phyloP scores from a whole-genome alignment of 371 early-diverging fungal species.

The Mucor racemosus region DNA sequence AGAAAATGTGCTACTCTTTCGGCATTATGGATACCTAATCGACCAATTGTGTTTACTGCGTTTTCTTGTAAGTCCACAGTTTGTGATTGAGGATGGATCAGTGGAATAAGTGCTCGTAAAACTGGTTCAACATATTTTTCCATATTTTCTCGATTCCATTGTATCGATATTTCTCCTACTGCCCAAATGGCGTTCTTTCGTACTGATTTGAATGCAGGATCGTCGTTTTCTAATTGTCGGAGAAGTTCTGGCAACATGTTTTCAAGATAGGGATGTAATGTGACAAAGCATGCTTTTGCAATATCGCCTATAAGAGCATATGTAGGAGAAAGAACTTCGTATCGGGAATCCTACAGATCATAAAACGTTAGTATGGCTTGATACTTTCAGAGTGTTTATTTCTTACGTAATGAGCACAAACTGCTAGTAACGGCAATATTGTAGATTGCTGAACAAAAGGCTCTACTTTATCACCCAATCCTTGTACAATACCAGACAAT shows the following conservation, averaged over 20 bases:
- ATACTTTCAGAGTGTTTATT: not conserved
- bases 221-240: constrained; percentile 68
- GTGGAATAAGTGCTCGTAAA: constrained; percentile 72
- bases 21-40: constrained; percentile 83
- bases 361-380: not conserved
- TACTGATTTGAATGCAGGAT: constrained; percentile 63
- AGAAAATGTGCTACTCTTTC: constrained; percentile 70
- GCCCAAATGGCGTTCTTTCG: constrained; percentile 97
- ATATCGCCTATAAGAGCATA: constrained; percentile 95
- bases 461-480: constrained; percentile 72
- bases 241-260: constrained; percentile 78
- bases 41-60: constrained; percentile 89
- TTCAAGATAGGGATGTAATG: constrained; percentile 73
- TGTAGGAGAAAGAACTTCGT: constrained; percentile 90
- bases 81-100: constrained; percentile 57
- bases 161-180: constrained; percentile 90
- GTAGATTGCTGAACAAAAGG: constrained; percentile 70
- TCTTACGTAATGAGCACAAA: constrained; percentile 76
- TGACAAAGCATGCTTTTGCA: constrained; percentile 81
- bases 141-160: constrained; percentile 64
- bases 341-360: constrained; percentile 63
- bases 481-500: constrained; percentile 89
- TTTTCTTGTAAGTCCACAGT: constrained; percentile 77
- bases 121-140: constrained; percentile 70
- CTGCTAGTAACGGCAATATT: constrained; percentile 71